These are phyloP conservation scores for Vanrija pseudolonga DNA, from an alignment of 1,284 basidiomycete species.

Conservation along the genomic window DNA sequence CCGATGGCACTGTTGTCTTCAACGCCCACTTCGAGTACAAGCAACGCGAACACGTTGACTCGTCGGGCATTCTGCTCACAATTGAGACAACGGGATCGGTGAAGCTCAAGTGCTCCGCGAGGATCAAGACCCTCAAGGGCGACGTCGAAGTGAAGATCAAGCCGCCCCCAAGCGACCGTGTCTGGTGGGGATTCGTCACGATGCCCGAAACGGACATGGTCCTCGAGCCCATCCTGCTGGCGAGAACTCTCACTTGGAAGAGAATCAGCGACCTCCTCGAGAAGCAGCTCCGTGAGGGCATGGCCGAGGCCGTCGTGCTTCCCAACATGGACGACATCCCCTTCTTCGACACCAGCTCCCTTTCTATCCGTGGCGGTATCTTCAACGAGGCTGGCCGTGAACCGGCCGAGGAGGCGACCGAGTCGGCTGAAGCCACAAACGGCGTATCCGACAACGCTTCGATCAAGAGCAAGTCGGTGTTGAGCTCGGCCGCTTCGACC, in stretches of 20 bases:
- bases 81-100: constrained; percentile 77
- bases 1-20: constrained; percentile 84
- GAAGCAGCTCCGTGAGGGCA: constrained; percentile 78
- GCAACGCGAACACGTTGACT: constrained; percentile 37
- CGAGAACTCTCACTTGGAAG: constrained; percentile 54
- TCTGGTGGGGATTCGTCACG: constrained; percentile 98
- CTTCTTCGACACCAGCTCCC: constrained; percentile 77
- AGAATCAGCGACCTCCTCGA: constrained; percentile 89
- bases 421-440: too few relatives aligned
- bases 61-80: constrained; percentile 82
- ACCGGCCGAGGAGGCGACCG: too few relatives aligned
- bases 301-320: constrained; percentile 86
- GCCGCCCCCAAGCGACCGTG: constrained; percentile 87
- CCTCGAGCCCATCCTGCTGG: constrained; percentile 89
- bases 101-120: constrained; percentile 77
- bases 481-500: too few relatives aligned
- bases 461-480: too few relatives aligned
- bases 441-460: too few relatives aligned
- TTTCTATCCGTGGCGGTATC: constrained; percentile 77
- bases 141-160: constrained; percentile 88
- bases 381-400: constrained; percentile 66
- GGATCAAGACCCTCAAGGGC: constrained; percentile 82
- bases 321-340: constrained; percentile 98
- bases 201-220: constrained; percentile 83
- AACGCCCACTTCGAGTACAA: constrained; percentile 76